These are phyloP conservation scores for Debaryomyces tyrocola DNA, from an alignment of 805 yeast genomes.

Conservation along the genomic window DNA sequence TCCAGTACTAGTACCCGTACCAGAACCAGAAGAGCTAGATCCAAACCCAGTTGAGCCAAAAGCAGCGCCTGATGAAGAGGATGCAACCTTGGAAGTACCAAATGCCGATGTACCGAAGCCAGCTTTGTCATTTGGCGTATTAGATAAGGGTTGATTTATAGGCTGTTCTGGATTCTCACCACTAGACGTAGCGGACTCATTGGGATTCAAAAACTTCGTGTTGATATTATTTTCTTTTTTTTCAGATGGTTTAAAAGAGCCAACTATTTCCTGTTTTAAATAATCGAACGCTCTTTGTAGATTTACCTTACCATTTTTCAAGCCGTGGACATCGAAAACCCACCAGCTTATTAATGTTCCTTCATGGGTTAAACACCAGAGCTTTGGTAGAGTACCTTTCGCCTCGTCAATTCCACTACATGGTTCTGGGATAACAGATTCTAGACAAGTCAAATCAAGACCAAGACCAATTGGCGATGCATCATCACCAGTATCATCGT, in stretches of 20 bases:
- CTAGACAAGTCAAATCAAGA: constrained; percentile 53
- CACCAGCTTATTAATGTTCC: constrained; percentile 68
- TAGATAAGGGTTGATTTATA: not conserved
- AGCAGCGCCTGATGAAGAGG: constrained; percentile 7
- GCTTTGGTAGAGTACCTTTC: constrained; percentile 58
- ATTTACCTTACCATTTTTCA: constrained; percentile 29
- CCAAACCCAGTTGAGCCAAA: constrained; percentile 19
- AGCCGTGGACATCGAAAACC: constrained; percentile 55
- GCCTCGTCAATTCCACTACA: constrained; percentile 58
- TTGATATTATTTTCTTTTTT: too few species aligned
- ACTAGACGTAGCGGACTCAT: too few species aligned
- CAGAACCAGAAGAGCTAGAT: not conserved
- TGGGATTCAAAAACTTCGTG: too few species aligned
- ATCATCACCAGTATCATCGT: constrained; percentile 64
- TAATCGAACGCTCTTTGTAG: not conserved
- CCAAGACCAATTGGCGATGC: constrained; percentile 71
- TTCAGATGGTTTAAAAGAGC: too few species aligned
- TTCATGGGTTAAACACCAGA: constrained; percentile 60
- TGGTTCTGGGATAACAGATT: constrained; percentile 47
- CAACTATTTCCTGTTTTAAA: not conserved
- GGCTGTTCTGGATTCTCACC: too few species aligned
- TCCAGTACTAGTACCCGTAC: constrained; percentile 1
- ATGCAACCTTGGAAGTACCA: too few species aligned
- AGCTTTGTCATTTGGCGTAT: not conserved
- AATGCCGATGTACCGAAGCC: not conserved